Evolutionary conservation across 768 basidiomycete genomes (phyloP), one percentile per base, ranked within the genome.

Genomic region (Trametes gibbosa): DNA sequence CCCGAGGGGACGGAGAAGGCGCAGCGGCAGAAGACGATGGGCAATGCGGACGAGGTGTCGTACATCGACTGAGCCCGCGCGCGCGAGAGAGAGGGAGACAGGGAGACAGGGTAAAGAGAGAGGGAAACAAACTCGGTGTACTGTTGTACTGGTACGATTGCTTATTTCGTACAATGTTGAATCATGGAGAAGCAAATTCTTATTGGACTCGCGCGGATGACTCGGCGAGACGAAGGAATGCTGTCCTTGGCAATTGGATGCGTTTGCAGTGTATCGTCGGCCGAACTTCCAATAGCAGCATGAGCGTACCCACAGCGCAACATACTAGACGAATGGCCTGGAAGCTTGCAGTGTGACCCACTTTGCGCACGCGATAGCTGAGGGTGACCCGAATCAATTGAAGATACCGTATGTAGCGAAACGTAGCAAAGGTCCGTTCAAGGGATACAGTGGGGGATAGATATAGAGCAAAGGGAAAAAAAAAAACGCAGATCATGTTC

Each of bases 1-100:
- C 69, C 67, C 1, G 67, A 68, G 59, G 65, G 68, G 16, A 66
- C 66, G 5, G 60, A 56, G 55, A 47, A 65, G 53, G 68, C 65
- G 1, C 51, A 63, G 48, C 39, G 41, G 37, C 64, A 68, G 60
- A 37, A 55, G 39, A 29, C 53, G 52, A 61, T 66, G 23, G 57
- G 34, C 45, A 64, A 62, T 54, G 50, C 49, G 16, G 41, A 63
- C 27, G 45, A 49, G 8, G 50, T 47, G 5, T 54, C 54, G 51
- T 56, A 59, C 52, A 63, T 63, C 42, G 64, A 58, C 40, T 58
- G 53, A 57, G 47, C 14, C 34, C n/a, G n/a, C 23, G 1, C 17
- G 27, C 10, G 32, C 43, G 24, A 9, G 34, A 10, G 7, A 3
- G 19, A 7, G 2, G 14, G 21, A n/a, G n/a, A n/a, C n/a, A n/a